phyloP scores from a whole-genome alignment of 208 protist genomes.

The Trichomonas tenax region DNA sequence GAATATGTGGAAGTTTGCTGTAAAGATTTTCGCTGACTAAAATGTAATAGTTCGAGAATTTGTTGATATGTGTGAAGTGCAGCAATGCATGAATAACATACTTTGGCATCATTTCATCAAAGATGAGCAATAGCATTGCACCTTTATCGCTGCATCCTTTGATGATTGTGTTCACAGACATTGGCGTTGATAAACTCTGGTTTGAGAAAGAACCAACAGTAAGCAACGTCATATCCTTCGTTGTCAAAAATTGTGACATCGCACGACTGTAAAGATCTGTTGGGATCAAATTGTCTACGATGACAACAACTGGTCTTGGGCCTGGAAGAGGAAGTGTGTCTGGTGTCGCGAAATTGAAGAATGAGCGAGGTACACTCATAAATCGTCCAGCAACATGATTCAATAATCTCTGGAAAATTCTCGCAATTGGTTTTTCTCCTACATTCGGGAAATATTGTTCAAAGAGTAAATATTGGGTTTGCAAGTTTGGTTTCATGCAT shows the following conservation, averaged over 20 bases:
- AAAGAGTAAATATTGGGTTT: background rate
- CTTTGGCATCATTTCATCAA: background rate
- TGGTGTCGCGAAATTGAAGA: background rate
- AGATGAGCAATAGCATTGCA: background rate
- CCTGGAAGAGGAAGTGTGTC: background rate
- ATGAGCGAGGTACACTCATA: background rate
- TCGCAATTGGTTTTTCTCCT: background rate
- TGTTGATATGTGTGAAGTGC: background rate
- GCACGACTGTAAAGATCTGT: background rate
- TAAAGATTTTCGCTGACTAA: background rate
- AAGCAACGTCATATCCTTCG: background rate
- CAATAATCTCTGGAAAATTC: background rate
- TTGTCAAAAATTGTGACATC: background rate
- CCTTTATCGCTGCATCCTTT: background rate
- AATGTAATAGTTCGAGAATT: background rate
- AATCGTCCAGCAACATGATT: background rate
- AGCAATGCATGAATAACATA: background rate
- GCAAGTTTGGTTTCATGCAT: background rate
- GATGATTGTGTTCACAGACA: background rate
- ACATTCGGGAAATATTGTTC: background rate
- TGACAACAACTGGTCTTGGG: background rate
- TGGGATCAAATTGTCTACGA: background rate
- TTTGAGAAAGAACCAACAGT: conserved; percentile 3
- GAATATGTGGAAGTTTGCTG: background rate
- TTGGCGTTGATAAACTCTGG: background rate